Base-by-base conservation (phyloP, 75 land plant genomes). In the Picea glauca region DNA sequence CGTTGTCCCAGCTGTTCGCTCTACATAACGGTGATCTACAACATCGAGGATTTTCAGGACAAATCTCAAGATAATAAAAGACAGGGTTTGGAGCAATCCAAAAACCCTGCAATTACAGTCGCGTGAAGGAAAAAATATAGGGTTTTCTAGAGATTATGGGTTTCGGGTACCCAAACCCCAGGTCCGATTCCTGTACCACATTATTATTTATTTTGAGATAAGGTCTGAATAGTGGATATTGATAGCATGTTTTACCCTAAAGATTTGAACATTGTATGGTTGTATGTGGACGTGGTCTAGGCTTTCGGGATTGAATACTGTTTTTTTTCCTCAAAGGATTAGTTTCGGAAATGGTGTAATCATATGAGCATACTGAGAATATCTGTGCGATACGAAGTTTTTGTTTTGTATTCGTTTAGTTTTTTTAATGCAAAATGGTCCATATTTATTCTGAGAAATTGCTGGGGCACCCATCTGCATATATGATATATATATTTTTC, bases 1-100 rank as follows among this genome's bases (percentile, higher is more conserved):
- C 87, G 91, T 5, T 96, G 98, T 77, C 96, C 98, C 5, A 90
- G 93, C 78, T 96, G 98, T 68, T 94, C 98, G n/a, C 91, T 96
- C 23, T 96, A 81, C 89, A 94, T 96, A 79, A 94, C 96, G 60
- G 98, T 96, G 54, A 80, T 96, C 79, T 96, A 94, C 85, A 96
- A 96, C 72, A 32, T 76, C 33, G 95, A 88, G 72, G 94, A 89
- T 23, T 92, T 87, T 80, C 50, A 77, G 38, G 85, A 60, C 2
- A 70, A 70, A 40, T 40, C 46, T 7, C 21, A 20, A 40, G 74
- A 70, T 43, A 40, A 70, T 21, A 70, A 70, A 70, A 70, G 35
- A 3, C 23, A 70, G 2, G 56, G 56, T 50, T 2, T 70, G 56
- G 74, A 70, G 17, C 21, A n/a, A 43, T 7, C 56, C 7, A 70